Evolutionary conservation across 2,329 filamentous ascomycete species (phyloP).

Genomic region (Dactylellina parvicollis): DNA sequence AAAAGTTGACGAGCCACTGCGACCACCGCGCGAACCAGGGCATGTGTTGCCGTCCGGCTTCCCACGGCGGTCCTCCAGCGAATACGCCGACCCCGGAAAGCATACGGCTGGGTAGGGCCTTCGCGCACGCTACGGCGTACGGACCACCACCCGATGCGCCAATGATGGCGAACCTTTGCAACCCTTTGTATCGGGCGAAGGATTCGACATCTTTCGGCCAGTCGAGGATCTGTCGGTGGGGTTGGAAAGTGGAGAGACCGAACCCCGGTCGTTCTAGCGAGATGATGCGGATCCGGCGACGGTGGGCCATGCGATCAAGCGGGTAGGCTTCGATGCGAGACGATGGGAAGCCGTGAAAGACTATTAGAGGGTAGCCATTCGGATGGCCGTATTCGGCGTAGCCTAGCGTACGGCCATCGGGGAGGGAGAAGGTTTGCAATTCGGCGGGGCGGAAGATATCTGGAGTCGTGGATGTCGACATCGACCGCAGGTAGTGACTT

Average conservation of each 20-base stretch:
- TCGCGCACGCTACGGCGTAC: conserved; percentile 51
- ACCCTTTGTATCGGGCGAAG: conserved; percentile 9
- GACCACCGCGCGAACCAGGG: conserved; percentile 56
- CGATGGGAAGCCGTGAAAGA: conserved; percentile 63
- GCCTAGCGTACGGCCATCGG: conserved; percentile 62
- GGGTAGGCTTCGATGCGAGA: conserved; percentile 62
- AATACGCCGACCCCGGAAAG: conserved; percentile 62
- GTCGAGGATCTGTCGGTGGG: conserved; percentile 40
- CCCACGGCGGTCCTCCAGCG: conserved; percentile 61
- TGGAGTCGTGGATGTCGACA: neutral
- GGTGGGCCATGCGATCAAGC: conserved; percentile 57
- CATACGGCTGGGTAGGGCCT: conserved; percentile 42
- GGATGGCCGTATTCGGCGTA: conserved; percentile 62
- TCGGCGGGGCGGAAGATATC: conserved; percentile 6
- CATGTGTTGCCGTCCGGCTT: conserved; percentile 59
- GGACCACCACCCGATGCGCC: conserved; percentile 44
- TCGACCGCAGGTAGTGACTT: neutral
- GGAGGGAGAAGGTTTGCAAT: conserved; percentile 59
- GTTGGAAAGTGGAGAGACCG: conserved; percentile 62
- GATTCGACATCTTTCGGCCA: conserved; percentile 45
- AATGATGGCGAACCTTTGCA: conserved; percentile 22
- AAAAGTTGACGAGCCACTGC: conserved; percentile 55
- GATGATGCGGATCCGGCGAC: conserved; percentile 60
- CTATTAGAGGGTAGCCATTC: conserved; percentile 58
- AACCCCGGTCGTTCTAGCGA: conserved; percentile 63